Base-by-base conservation (phyloP, 2,329 filamentous ascomycete species). In the Penicillium sclerotiorum region DNA sequence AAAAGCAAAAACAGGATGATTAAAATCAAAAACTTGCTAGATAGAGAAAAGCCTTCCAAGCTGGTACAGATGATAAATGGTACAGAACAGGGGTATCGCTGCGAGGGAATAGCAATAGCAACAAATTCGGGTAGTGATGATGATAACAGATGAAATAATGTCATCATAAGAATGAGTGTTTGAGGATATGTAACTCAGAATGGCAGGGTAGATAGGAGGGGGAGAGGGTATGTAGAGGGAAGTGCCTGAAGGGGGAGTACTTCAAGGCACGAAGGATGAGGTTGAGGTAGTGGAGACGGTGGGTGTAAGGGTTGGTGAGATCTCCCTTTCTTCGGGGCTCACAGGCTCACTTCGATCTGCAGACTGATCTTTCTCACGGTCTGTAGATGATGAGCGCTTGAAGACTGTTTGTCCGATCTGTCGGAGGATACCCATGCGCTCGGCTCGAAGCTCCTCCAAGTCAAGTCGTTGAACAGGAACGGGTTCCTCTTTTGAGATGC, bases 401-500 rank as follows among this genome's bases (percentile, higher is more conserved):
- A 76, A 74, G 45, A 77, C 68, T 6, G 72, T 72, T 49, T 76
- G 72, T 15, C 73, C 70, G 49, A 75, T 69, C 22, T 73, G 70
- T 21, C 69, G 68, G 46, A 75, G 62, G 47, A 73, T 73, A 13
- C 70, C 73, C 61, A 65, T 61, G 30, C 72, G 70, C 48, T 74
- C 72, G 4, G 67, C 68, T 22, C 68, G 68, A 9, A 72, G 64
- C 38, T 73, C 71, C 22, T 74, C 71, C 27, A 70, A 44, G 46
- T 70, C 65, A 12, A 71, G 49, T 32, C 64, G 67, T 33, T 68
- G 67, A 21, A 77, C 71, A 27, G 77, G 68, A 21, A 78, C 61
- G 18, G 76, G 71, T 5, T 79, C 75, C 52, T 82, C 76, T 57
- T 84, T 88, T 59, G 85, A 85, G 73, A 97, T 89, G 64, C 86